Base-by-base conservation (phyloP, 148 eudicot species). In the Fallopia convolvulus region DNA sequence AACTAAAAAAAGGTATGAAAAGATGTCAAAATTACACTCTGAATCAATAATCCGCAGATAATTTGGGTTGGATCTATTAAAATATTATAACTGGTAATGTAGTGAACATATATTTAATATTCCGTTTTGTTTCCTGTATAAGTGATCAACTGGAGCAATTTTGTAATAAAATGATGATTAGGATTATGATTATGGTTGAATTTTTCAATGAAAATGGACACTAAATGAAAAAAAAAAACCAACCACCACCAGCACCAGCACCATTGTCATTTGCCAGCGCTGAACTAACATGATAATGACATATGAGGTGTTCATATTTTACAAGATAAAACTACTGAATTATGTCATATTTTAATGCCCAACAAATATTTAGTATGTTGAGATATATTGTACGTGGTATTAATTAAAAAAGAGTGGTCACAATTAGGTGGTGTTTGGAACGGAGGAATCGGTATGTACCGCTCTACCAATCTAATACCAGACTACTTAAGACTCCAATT, bases 141-240 rank as follows among this genome's bases (percentile, higher is more conserved):
- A 44, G 47, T 44, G 47, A 44, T 3, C 58, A 52, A 50, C 55
- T 58, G 32, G 32, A 23, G 7, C 13, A 58, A 21, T 60, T 60
- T 30, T 65, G 40, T 65, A 65, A 65, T 30, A 63, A 65, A n/a
- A 65, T 65, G 71, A 65, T 65, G 71, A 65, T 30, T 65, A 33
- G 4, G 71, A 30, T 32, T 65, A 65, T 65, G 40, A 32, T 65
- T 32, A 5, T 58, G 65, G 40, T 30, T 65, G 71, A 65, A 60
- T 33, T 60, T 21, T 60, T 60, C 14, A 60, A 60, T 60, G 13
- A 60, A 23, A 26, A 13, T 60, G 32, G 58, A 52, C 58, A 20
- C 30, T 6, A 44, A 44, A 44, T 44, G 47, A 44, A 10, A 58
- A 6, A 58, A 58, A 32, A 65, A 65, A 11, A 65, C 40, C 70